A percentile compares a stretch with the other conserved stretches of the same genome.
phyloP scores from a whole-genome alignment of 2,329 filamentous ascomycete species.

The Bipolaris sorokiniana region DNA sequence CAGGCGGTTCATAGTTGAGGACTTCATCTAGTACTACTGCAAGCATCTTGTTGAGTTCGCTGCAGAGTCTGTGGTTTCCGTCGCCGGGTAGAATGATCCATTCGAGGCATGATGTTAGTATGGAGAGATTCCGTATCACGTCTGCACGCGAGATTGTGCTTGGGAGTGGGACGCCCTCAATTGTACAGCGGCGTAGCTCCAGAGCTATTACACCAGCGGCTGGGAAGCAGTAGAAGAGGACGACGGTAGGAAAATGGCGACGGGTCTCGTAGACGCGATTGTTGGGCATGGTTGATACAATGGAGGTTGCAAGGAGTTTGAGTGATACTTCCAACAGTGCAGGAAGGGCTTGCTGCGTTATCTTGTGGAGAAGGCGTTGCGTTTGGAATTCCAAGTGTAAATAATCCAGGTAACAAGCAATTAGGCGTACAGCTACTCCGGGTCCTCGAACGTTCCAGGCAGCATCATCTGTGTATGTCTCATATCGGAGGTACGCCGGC shows the following conservation, averaged over 20 bases:
- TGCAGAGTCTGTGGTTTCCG: slow-evolving; percentile 46
- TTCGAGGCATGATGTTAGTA: slow-evolving; percentile 45
- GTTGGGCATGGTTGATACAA: slow-evolving; percentile 43
- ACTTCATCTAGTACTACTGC: slow-evolving; percentile 45
- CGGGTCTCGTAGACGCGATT: slow-evolving; percentile 38
- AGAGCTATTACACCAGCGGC: slow-evolving; percentile 44
- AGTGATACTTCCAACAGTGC: slow-evolving; percentile 42
- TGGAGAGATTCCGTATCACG: slow-evolving; percentile 46
- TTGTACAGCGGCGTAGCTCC: slow-evolving; percentile 43
- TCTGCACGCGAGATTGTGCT: slow-evolving; percentile 42
- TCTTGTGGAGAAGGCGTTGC: slow-evolving; percentile 42
- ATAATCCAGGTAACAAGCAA: slow-evolving; percentile 44
- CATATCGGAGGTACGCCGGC: slow-evolving; percentile 43
- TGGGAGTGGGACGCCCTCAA: slow-evolving; percentile 40
- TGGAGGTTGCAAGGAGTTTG: slow-evolving; percentile 40
- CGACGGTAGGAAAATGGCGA: slow-evolving; percentile 42
- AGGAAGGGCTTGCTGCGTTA: slow-evolving; percentile 40
- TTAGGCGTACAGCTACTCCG: slow-evolving; percentile 33
- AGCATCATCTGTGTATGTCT: slow-evolving; percentile 42
- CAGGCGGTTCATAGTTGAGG: slow-evolving; percentile 43
- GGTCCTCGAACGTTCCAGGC: slow-evolving; percentile 39
- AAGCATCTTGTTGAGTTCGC: slow-evolving; percentile 47
- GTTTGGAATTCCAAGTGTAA: slow-evolving; percentile 44
- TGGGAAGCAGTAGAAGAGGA: slow-evolving; percentile 47
- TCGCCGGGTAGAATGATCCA: slow-evolving; percentile 45